phyloP scores from a whole-genome alignment of 192 early-diverging fungal genomes.

The Backusella psychrophila region DNA sequence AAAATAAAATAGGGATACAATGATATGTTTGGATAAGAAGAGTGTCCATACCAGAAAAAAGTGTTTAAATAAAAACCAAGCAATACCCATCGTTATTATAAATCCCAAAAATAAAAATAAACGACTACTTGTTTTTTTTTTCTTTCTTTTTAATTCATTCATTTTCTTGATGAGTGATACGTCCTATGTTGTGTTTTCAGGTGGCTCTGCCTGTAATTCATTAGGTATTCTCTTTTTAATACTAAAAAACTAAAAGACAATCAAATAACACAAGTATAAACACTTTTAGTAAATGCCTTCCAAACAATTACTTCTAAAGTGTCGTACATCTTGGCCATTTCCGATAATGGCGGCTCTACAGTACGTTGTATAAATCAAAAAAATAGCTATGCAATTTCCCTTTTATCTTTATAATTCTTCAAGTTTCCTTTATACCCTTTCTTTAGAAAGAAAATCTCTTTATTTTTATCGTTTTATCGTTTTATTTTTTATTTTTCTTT shows the following conservation, averaged over 20 bases:
- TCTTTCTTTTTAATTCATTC: neutral
- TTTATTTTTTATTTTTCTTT: constrained; percentile 25
- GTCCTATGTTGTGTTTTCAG: constrained; percentile 65
- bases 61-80: neutral
- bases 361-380: constrained; percentile 14
- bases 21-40: constrained; percentile 51
- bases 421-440: too few species aligned
- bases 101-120: neutral
- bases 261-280: neutral
- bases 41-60: neutral
- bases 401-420: too few species aligned
- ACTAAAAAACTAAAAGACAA: neutral
- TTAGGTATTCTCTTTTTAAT: constrained; percentile 35
- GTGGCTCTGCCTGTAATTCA: constrained; percentile 71
- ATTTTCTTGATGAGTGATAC: neutral
- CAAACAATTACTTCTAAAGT: constrained; percentile 62
- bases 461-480: constrained; percentile 52
- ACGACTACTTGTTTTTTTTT: neutral
- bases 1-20: constrained; percentile 37
- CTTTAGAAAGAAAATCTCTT: neutral
- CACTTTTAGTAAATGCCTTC: constrained; percentile 38
- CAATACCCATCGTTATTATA: neutral
- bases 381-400: neutral
- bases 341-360: constrained; percentile 69
- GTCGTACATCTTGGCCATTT: constrained; percentile 67